These are phyloP conservation scores for Talaromyces sp. DNA, from an alignment of 2,329 filamentous ascomycete species.

Conservation along the genomic window DNA sequence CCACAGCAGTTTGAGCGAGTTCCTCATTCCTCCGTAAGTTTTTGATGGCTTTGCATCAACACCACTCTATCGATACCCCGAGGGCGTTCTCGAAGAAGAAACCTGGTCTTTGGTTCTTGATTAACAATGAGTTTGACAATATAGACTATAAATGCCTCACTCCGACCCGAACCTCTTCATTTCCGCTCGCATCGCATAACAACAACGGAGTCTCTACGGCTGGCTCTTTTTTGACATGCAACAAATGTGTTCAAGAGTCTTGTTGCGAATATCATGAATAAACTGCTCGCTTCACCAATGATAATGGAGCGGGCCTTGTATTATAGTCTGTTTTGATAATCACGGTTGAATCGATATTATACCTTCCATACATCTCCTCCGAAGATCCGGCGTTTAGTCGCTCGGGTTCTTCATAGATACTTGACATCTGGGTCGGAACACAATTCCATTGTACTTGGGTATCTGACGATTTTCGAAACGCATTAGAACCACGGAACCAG, in stretches of 20 bases:
- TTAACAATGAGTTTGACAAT: neutral
- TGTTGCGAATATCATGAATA: neutral
- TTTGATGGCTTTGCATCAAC: neutral
- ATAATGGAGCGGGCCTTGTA: neutral
- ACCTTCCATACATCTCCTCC: neutral
- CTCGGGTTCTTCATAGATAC: neutral
- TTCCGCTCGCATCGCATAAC: neutral
- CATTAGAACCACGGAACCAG: neutral
- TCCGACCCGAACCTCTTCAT: neutral
- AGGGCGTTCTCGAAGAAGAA: neutral
- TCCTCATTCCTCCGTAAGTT: slow-evolving; percentile 62
- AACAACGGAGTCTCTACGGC: neutral
- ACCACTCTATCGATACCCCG: no score
- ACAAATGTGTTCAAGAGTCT: neutral
- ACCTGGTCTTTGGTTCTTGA: neutral
- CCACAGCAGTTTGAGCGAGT: slow-evolving; percentile 65
- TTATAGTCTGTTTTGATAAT: slow-evolving; percentile 10
- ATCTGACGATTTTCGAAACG: neutral
- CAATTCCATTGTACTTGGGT: neutral
- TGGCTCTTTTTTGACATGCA: neutral
- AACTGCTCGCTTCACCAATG: neutral
- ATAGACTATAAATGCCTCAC: slow-evolving; percentile 11
- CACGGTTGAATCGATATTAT: neutral
- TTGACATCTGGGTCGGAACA: neutral
- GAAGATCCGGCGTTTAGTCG: neutral